Percentiles rank a stretch among this genome's conserved stretches.
Evolutionary conservation across 2,329 filamentous ascomycete genomes (phyloP).

Genomic region (Diaporthe velutina): DNA sequence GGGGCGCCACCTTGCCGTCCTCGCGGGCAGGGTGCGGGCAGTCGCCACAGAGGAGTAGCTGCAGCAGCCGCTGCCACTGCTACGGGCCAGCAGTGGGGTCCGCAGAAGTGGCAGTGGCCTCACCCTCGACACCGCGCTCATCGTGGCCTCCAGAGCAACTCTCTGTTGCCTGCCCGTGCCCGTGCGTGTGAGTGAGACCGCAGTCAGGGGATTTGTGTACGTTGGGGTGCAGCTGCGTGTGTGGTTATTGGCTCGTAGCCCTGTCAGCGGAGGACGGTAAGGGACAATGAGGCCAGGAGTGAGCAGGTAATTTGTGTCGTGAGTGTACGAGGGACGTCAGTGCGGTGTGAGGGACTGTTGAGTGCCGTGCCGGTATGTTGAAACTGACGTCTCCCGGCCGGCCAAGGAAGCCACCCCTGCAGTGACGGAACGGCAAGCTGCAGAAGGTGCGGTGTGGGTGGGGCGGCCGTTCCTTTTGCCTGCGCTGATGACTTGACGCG

Average conservation of each 20-base stretch:
- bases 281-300: not conserved
- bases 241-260: no score
- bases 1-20: not conserved
- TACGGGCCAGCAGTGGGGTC: not conserved
- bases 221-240: no score
- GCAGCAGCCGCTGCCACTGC: not conserved
- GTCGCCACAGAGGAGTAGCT: conserved; percentile 1
- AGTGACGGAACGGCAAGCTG: conserved; percentile 11
- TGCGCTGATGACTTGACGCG: conserved; percentile 1
- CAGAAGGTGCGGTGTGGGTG: not conserved
- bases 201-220: not conserved
- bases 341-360: not conserved
- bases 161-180: not conserved
- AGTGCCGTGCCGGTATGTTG: not conserved
- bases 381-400: not conserved
- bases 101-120: conserved; percentile 24
- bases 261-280: not conserved
- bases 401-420: conserved; percentile 12
- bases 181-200: not conserved
- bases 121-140: conserved; percentile 28
- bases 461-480: not conserved
- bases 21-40: not conserved
- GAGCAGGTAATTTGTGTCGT: not conserved
- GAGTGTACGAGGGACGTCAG: not conserved
- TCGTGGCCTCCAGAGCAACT: conserved; percentile 4